A percentile compares a stretch with the other conserved stretches of the same genome.
Evolutionary conservation across 2,329 filamentous ascomycete species (phyloP).

Genomic region (Colletotrichum cordylinicola): DNA sequence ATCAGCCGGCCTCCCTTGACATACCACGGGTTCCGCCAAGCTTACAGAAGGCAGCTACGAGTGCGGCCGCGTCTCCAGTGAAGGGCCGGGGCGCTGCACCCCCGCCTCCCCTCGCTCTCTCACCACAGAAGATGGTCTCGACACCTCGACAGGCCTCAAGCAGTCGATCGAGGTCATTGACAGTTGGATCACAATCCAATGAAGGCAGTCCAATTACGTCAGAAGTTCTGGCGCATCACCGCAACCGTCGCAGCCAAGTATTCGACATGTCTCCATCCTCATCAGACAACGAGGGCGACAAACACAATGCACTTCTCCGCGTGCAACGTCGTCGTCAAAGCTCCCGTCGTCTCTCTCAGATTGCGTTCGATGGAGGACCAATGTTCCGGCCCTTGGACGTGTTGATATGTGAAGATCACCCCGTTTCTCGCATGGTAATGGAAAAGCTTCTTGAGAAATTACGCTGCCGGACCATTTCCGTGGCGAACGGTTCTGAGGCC

Average conservation of each 20-base stretch:
- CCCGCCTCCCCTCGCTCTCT: constrained; percentile 57
- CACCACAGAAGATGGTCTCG: constrained; percentile 67
- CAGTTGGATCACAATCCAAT: constrained; percentile 93
- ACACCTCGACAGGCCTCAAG: constrained; percentile 70
- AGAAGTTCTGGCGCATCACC: constrained; percentile 74
- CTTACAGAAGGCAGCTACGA: constrained; percentile 65
- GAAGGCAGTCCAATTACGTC: constrained; percentile 80
- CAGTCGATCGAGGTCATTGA: constrained; percentile 83
- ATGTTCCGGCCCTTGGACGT: constrained; percentile 91
- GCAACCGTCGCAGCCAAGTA: constrained; percentile 91
- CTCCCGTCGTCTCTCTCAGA: constrained; percentile 90
- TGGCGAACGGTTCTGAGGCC: constrained; percentile 88
- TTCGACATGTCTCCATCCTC: constrained; percentile 97
- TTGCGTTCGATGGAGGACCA: constrained; percentile 83
- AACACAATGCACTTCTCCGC: constrained; percentile 87
- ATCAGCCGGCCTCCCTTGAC: constrained; percentile 78
- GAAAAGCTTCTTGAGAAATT: constrained; percentile 96
- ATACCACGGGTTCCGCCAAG: constrained; percentile 66
- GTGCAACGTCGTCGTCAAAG: constrained; percentile 95
- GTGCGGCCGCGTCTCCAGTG: constrained; percentile 57
- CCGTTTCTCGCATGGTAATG: constrained; percentile 98
- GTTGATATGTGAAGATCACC: constrained; percentile 96
- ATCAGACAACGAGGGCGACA: constrained; percentile 94
- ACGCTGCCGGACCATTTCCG: constrained; percentile 91
- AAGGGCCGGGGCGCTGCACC: constrained; percentile 59